Evolutionary conservation across 306 rosid genomes (phyloP), one percentile per base, ranked within the genome.

Genomic region (Nissolia schottii): DNA sequence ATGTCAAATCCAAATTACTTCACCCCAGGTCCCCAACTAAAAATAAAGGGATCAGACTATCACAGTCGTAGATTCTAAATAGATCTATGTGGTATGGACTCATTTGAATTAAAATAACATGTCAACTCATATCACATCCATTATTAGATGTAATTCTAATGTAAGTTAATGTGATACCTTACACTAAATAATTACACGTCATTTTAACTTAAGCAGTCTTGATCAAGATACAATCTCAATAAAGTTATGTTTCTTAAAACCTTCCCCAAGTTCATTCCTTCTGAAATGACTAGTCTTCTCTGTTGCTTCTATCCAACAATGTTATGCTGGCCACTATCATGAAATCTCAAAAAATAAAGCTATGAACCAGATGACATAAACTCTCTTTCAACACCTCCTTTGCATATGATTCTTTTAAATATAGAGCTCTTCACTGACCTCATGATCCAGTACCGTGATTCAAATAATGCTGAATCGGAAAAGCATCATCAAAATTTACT

Each of bases 401-500:
- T 50, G 79, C 70, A 75, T 83, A 64, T 75, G 76, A 75, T 83
- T 79, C 77, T 79, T 32, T 27, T 45, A 51, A 74, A 62, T 18
- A 80, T 73, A 60, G 40, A 55, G 64, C 61, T 68, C 57, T 71
- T 61, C 87, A 77, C 56, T 48, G 73, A 64, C 51, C 58, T 46
- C 66, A 76, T n/a, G n/a, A n/a, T 73, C 77, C 78, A 45, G 64
- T 64, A 51, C 24, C 64, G 25, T 64, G 64, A 76, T 59, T 63
- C 54, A 59, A 61, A 75, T 38, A 75, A 67, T 78, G 84, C 83
- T 59, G 74, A 79, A 84, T 70, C 58, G 63, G 67, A 70, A 77
- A 18, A 77, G 80, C 85, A 86, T 71, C 84, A 37, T 81, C 61
- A 86, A 81, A 84, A 80, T 66, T 78, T 65, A 72, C 90, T 83